These are phyloP conservation scores for Mycena rosella DNA, from an alignment of 768 basidiomycete species.

Conservation along the genomic window DNA sequence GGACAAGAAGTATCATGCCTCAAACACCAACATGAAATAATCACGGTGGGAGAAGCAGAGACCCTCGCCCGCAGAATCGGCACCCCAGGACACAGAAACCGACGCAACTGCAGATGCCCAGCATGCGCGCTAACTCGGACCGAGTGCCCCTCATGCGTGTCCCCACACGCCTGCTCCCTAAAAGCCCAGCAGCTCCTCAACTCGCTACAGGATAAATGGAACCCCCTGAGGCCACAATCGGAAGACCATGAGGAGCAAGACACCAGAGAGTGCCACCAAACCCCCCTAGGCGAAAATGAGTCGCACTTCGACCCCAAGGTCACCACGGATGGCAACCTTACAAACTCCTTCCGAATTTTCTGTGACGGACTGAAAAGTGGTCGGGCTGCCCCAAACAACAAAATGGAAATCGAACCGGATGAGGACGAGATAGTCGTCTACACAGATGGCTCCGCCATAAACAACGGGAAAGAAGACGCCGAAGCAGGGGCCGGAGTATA, in stretches of 20 bases:
- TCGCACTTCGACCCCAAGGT: not conserved
- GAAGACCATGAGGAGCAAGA: conserved; percentile 3
- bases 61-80: not conserved
- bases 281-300: not conserved
- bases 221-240: not conserved
- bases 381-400: not conserved
- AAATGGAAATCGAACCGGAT: not conserved
- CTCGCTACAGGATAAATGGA: conserved; percentile 6
- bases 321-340: not conserved
- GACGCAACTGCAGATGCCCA: not conserved
- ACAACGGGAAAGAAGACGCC: conserved; percentile 20
- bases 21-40: not conserved
- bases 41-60: conserved; percentile 3
- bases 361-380: not conserved
- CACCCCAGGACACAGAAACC: not conserved
- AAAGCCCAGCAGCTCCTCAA: conserved; percentile 9
- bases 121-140: not conserved
- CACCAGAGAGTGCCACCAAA: no score
- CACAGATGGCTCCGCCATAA: conserved; percentile 22
- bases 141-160: not conserved
- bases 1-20: not conserved
- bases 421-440: no score
- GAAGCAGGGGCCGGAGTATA: conserved; percentile 11
- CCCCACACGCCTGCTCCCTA: conserved; percentile 8
- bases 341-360: not conserved